Evolutionary conservation across 2,329 filamentous ascomycete genomes (phyloP).

Genomic region (Ceratocystis ficicola): DNA sequence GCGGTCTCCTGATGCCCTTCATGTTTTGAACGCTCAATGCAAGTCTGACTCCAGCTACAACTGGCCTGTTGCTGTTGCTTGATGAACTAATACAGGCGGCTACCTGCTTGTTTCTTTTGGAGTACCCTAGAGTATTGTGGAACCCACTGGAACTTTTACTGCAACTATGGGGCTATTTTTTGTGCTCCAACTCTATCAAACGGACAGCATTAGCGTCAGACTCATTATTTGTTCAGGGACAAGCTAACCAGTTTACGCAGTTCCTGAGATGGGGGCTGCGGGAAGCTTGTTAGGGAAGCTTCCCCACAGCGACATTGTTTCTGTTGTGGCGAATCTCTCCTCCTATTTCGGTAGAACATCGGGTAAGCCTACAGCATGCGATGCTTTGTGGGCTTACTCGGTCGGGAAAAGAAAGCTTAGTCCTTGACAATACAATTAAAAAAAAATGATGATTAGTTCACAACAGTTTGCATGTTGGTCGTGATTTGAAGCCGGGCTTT

Average conservation of each 20-base stretch:
- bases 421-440: too few relatives aligned
- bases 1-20: neutral
- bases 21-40: neutral
- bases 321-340: too few relatives aligned
- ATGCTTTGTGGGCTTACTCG: too few relatives aligned
- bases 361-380: too few relatives aligned
- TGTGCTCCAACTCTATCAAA: neutral
- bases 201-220: neutral
- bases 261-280: neutral
- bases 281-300: neutral
- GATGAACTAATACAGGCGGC: neutral
- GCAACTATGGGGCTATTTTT: neutral
- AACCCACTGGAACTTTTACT: neutral
- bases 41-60: neutral
- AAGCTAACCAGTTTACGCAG: neutral
- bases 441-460: too few relatives aligned
- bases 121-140: neutral
- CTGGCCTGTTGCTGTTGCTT: slow-evolving; percentile 6
- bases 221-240: neutral
- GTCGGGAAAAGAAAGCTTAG: too few relatives aligned
- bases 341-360: too few relatives aligned
- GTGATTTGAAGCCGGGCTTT: neutral
- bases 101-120: neutral
- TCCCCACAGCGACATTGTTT: neutral
- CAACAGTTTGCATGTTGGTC: neutral